These are phyloP conservation scores for Cetraspora pellucida DNA, from an alignment of 192 early-diverging fungal genomes.

Conservation along the genomic window DNA sequence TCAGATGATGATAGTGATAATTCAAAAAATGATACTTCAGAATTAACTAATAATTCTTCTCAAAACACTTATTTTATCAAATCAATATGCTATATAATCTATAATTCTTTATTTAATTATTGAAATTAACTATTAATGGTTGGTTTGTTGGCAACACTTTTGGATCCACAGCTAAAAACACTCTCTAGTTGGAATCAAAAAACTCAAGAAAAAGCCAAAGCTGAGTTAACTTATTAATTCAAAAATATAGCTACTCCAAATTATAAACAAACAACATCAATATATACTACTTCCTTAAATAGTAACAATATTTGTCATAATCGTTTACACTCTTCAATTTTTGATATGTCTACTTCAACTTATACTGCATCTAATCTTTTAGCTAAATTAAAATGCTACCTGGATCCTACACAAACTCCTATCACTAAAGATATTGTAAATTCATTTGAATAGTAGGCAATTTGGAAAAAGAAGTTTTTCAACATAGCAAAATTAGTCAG, in stretches of 20 bases:
- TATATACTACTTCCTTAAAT: neutral
- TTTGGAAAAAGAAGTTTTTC: neutral
- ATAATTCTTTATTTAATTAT: neutral
- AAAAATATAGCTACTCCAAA: neutral
- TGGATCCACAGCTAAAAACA: neutral
- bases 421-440: neutral
- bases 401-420: neutral
- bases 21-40: neutral
- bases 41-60: neutral
- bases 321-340: neutral
- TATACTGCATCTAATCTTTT: neutral
- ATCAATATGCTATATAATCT: neutral
- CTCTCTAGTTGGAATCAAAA: neutral
- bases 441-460: neutral
- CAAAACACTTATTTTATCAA: neutral
- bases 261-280: neutral
- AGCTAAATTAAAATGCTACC: neutral
- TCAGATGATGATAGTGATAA: neutral
- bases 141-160: slow-evolving; percentile 5
- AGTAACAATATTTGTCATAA: neutral
- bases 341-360: neutral
- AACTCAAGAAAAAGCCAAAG: neutral
- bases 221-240: neutral
- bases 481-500: neutral
- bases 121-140: neutral